These are phyloP conservation scores for Adenanthera pavonina DNA, from an alignment of 306 rosid species.

Conservation along the genomic window DNA sequence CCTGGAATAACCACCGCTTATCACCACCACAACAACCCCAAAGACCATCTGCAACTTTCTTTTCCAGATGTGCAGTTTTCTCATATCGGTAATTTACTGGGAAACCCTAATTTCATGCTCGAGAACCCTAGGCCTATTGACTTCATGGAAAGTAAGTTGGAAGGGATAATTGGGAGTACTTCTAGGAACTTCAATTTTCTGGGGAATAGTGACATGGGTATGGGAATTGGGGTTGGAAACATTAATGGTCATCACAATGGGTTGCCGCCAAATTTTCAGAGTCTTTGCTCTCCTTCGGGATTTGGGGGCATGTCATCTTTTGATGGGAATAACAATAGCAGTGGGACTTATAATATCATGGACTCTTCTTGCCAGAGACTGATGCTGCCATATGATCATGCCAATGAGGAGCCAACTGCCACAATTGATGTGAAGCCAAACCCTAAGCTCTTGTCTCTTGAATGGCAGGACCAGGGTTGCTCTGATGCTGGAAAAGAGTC, in stretches of 20 bases:
- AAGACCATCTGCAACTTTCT: conserved; percentile 74
- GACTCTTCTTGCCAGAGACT: conserved; percentile 76
- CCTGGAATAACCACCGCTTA: conserved; percentile 39
- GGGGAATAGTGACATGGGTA: conserved; percentile 55
- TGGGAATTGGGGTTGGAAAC: conserved; percentile 50
- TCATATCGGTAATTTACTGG: conserved; percentile 57
- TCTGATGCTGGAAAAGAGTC: conserved; percentile 75
- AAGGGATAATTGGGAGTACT: conserved; percentile 45
- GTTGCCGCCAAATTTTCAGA: conserved; percentile 53
- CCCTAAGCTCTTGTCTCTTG: conserved; percentile 74
- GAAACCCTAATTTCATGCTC: conserved; percentile 54
- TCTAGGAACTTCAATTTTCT: conserved; percentile 61
- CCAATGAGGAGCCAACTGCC: conserved; percentile 46
- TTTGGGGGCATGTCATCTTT: conserved; percentile 63
- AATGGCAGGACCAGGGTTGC: conserved; percentile 93
- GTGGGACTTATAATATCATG: conserved; percentile 49
- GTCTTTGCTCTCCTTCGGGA: conserved; percentile 49
- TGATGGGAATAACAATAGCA: conserved; percentile 42
- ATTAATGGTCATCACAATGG: conserved; percentile 31
- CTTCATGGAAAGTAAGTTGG: conserved; percentile 78
- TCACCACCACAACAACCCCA: conserved; percentile 35
- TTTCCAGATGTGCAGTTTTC: conserved; percentile 73
- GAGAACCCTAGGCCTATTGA: conserved; percentile 68
- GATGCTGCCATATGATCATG: conserved; percentile 69
- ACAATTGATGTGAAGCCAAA: conserved; percentile 84